Percentiles rank a stretch among this genome's conserved stretches.
phyloP scores from a whole-genome alignment of 2,329 filamentous ascomycete species.

The Xylaria sp. region DNA sequence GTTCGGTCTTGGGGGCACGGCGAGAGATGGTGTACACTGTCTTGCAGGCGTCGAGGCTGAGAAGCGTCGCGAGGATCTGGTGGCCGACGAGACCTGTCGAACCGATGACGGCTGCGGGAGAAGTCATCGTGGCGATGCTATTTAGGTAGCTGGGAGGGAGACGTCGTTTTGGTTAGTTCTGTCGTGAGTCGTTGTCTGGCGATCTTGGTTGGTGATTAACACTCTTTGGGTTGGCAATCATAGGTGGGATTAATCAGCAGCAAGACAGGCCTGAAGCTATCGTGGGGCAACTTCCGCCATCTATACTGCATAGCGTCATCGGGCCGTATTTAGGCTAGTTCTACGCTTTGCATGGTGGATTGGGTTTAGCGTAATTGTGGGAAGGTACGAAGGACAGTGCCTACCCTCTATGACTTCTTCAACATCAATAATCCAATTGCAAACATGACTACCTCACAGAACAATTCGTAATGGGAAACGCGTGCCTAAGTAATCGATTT shows the following conservation, averaged over 20 bases:
- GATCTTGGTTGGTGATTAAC: background rate
- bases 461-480: too few relatives aligned
- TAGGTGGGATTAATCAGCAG: background rate
- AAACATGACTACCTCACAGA: too few relatives aligned
- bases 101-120: conserved; percentile 65
- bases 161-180: background rate
- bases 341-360: background rate
- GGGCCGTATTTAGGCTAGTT: too few relatives aligned
- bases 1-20: conserved; percentile 65
- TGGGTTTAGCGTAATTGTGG: background rate
- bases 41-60: conserved; percentile 63
- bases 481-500: too few relatives aligned
- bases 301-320: too few relatives aligned
- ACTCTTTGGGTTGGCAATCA: background rate
- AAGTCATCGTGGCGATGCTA: conserved; percentile 32
- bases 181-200: background rate
- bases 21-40: conserved; percentile 73
- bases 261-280: background rate
- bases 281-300: background rate
- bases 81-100: conserved; percentile 76
- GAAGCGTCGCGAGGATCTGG: conserved; percentile 75
- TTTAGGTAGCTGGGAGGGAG: background rate
- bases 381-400: too few relatives aligned
- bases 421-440: too few relatives aligned
- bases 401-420: too few relatives aligned